phyloP scores from a whole-genome alignment of 768 basidiomycete species.

The Trichaptum fuscoviolaceum region DNA sequence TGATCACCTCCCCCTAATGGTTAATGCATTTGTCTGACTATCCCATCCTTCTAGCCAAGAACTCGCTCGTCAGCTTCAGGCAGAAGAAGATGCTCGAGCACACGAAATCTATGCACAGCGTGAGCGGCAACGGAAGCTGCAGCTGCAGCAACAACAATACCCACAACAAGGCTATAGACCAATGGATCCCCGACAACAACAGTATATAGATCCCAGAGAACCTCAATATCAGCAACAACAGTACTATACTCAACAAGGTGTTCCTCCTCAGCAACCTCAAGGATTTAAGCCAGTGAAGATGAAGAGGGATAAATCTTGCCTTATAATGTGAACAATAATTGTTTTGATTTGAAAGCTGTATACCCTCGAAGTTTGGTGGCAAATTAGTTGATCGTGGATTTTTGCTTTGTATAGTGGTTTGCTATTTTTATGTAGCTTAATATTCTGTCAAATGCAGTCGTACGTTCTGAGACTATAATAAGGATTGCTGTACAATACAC shows the following conservation, averaged over 20 bases:
- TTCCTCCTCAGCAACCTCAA: background rate
- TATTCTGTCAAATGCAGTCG: background rate
- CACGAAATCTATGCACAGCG: conserved; percentile 30
- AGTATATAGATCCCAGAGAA: background rate
- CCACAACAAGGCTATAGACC: background rate
- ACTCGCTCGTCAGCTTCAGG: conserved; percentile 73
- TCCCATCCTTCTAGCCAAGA: conserved; percentile 40
- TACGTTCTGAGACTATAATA: background rate
- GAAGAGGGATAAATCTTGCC: background rate
- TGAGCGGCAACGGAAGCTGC: conserved; percentile 27
- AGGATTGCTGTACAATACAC: background rate
- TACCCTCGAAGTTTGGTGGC: background rate
- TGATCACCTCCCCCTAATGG: conserved; percentile 3
- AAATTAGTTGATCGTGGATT: background rate
- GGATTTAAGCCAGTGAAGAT: background rate
- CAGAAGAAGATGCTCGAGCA: conserved; percentile 62
- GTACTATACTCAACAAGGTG: background rate
- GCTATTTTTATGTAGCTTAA: background rate
- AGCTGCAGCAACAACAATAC: conserved; percentile 5
- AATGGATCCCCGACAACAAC: background rate
- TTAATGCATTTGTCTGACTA: conserved; percentile 2
- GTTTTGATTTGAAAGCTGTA: background rate
- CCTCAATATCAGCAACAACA: background rate
- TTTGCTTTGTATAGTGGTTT: background rate
- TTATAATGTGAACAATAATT: background rate